phyloP scores from a whole-genome alignment of 2,329 filamentous ascomycete species.

The Chaetomiaceae sp. region DNA sequence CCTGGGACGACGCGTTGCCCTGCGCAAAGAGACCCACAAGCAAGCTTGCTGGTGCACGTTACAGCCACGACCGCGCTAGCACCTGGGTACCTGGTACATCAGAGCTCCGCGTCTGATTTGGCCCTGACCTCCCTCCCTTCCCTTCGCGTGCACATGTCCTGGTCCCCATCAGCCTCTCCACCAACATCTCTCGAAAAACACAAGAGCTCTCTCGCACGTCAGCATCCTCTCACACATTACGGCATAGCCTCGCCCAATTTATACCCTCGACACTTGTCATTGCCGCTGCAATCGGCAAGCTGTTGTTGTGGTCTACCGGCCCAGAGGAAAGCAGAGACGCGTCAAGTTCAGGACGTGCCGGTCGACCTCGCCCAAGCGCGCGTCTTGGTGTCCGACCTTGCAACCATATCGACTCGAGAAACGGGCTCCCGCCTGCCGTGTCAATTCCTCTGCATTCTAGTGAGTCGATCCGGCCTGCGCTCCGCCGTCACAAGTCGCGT shows the following conservation, averaged over 20 bases:
- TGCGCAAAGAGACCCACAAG: no score
- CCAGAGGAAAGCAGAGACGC: no score
- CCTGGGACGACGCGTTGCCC: not conserved
- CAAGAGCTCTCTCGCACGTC: no score
- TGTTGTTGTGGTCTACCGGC: conserved; percentile 4
- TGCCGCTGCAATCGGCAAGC: conserved; percentile 13
- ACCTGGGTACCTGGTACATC: not conserved
- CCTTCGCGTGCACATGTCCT: not conserved
- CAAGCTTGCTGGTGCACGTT: not conserved
- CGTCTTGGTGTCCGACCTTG: conserved; percentile 6
- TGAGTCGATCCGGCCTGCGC: conserved; percentile 9
- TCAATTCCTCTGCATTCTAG: conserved; percentile 17
- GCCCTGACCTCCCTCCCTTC: not conserved
- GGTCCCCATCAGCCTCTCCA: not conserved
- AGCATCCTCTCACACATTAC: not conserved
- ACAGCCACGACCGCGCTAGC: not conserved
- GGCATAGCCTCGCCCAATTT: no score
- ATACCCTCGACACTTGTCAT: not conserved
- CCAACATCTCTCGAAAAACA: no score
- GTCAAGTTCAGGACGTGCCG: conserved; percentile 1
- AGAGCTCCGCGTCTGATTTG: not conserved
- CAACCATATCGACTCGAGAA: conserved; percentile 11
- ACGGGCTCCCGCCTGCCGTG: conserved; percentile 10
- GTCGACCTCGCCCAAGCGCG: conserved; percentile 1
- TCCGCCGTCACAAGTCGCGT: conserved; percentile 1